Percentiles rank a stretch among this genome's conserved stretches.
Evolutionary conservation across 192 early-diverging fungal genomes (phyloP).

Genomic region (Lobosporangium transversale): DNA sequence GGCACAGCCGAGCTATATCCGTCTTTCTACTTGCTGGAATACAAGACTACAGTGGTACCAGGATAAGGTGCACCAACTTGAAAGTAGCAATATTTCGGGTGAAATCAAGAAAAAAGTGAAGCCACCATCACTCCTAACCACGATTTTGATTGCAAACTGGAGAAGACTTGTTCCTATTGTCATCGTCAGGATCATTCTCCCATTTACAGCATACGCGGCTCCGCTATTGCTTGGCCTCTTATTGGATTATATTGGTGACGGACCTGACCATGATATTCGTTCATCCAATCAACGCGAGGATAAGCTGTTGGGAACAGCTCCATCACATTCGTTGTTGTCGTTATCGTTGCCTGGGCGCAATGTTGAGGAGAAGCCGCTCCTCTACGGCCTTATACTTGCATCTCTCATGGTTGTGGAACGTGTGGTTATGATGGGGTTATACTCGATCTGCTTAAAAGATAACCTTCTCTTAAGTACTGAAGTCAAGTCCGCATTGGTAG

Average conservation of each 20-base stretch:
- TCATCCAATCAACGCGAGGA: not conserved
- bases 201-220: constrained; percentile 18
- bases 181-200: not conserved
- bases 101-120: constrained; percentile 14
- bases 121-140: constrained; percentile 16
- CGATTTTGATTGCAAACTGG: constrained; percentile 23
- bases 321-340: not conserved
- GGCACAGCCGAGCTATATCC: constrained; percentile 12
- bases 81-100: not conserved
- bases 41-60: constrained; percentile 5
- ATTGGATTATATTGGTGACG: constrained; percentile 33
- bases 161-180: constrained; percentile 13
- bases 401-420: constrained; percentile 3
- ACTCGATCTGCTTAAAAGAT: not conserved
- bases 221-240: constrained; percentile 24
- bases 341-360: not conserved
- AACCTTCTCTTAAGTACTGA: constrained; percentile 2
- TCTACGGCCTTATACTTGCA: constrained; percentile 22
- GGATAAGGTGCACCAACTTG: not conserved
- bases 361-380: constrained; percentile 12
- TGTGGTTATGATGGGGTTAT: not conserved
- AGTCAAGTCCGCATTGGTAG: constrained; percentile 18
- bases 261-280: too few relatives aligned
- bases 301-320: too few relatives aligned
- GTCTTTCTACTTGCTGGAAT: constrained; percentile 11